These are phyloP conservation scores for Eucalyptus guilfoylei DNA, from an alignment of 345 rosid species.

Conservation along the genomic window DNA sequence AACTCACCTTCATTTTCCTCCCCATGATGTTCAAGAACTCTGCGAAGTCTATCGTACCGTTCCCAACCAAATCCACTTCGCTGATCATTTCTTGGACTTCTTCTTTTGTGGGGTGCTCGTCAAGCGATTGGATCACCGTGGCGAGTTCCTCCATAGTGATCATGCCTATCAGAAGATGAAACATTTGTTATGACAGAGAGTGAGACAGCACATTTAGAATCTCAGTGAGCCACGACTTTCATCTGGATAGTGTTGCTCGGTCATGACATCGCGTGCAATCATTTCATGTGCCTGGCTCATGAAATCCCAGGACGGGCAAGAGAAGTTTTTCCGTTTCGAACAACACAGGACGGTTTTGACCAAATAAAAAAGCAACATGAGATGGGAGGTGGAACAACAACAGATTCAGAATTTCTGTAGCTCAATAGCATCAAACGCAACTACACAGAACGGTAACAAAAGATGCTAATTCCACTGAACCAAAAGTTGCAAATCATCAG, in stretches of 20 bases:
- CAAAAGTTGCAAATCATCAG: neutral
- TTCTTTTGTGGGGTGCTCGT: slow-evolving; percentile 27
- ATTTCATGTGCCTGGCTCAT: neutral
- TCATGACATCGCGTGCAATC: neutral
- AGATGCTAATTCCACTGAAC: neutral
- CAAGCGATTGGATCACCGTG: slow-evolving; percentile 16
- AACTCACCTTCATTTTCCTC: slow-evolving; percentile 25
- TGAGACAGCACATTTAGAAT: neutral
- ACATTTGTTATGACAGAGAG: neutral
- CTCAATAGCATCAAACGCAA: neutral
- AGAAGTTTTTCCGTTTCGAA: neutral
- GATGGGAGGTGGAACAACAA: neutral
- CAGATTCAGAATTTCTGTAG: neutral
- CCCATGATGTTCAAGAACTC: slow-evolving; percentile 41
- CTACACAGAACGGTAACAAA: neutral
- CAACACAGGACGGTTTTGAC: neutral
- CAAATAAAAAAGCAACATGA: neutral
- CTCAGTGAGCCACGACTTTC: neutral
- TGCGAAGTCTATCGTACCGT: slow-evolving; percentile 16
- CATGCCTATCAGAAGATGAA: slow-evolving; percentile 11
- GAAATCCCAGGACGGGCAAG: neutral
- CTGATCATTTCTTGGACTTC: slow-evolving; percentile 35
- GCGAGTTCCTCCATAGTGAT: slow-evolving; percentile 36
- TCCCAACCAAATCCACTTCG: slow-evolving; percentile 24
- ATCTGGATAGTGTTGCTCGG: neutral